Conservation (phyloP, 2,329 filamentous ascomycete species). For the Colletotrichum gloeosporioides region DNA sequence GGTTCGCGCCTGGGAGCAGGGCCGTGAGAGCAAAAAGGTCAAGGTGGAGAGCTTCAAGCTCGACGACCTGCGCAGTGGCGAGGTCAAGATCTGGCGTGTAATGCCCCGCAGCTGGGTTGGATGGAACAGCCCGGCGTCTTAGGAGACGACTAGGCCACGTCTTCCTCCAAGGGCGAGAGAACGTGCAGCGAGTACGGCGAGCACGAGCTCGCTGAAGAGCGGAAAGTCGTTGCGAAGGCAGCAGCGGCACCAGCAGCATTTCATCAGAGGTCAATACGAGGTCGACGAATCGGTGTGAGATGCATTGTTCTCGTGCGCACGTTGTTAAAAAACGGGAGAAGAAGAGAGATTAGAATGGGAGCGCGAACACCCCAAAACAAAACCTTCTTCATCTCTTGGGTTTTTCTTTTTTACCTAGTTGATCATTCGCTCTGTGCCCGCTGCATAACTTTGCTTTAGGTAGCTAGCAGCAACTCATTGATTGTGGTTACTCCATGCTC, state of each 20-base stretch:
- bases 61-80: slow-evolving; percentile 88
- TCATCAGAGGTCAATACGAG: not conserved
- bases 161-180: not conserved
- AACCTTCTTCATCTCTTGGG: not conserved
- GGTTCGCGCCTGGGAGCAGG: slow-evolving; percentile 93
- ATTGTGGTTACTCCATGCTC: not conserved
- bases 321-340: not conserved
- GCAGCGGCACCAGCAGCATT: not conserved
- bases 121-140: slow-evolving; percentile 71
- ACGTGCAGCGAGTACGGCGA: not conserved
- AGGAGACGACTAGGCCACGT: slow-evolving; percentile 35
- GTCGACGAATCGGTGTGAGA: slow-evolving; percentile 4
- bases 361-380: not conserved
- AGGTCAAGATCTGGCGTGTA: slow-evolving; percentile 96
- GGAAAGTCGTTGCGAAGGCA: not conserved
- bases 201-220: not conserved
- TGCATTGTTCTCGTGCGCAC: slow-evolving; percentile 8
- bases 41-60: slow-evolving; percentile 94
- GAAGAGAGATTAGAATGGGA: not conserved
- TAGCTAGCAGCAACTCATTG: slow-evolving; percentile 18
- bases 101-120: slow-evolving; percentile 93
- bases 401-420: not conserved
- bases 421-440: slow-evolving; percentile 9
- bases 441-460: slow-evolving; percentile 18
- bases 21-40: slow-evolving; percentile 89